A percentile compares a stretch with the other conserved stretches of the same genome.
These are phyloP conservation scores for Nectriaceae sp. DNA, from an alignment of 2,329 filamentous ascomycete genomes.

Conservation along the genomic window DNA sequence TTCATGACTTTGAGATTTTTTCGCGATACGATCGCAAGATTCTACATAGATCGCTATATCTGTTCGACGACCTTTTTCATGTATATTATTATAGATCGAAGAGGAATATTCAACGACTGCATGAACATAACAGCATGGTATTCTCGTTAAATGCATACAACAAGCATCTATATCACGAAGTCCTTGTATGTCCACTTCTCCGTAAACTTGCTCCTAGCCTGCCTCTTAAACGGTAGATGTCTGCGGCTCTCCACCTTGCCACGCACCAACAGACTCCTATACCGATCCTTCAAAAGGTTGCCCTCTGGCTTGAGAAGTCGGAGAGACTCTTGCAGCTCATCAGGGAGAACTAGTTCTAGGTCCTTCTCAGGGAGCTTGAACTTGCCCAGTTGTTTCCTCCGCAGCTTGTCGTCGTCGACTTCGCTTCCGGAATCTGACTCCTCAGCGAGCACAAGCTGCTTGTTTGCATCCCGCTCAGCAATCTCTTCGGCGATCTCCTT, in stretches of 20 bases:
- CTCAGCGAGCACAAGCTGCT: constrained; percentile 45
- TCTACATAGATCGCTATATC: background rate
- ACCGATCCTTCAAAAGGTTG: constrained; percentile 90
- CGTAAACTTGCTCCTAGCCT: constrained; percentile 76
- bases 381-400: constrained; percentile 74
- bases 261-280: constrained; percentile 82
- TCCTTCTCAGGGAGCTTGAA: constrained; percentile 74
- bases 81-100: background rate
- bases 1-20: background rate
- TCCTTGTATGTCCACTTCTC: constrained; percentile 99
- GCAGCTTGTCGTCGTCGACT: constrained; percentile 63
- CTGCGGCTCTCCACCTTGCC: constrained; percentile 86
- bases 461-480: constrained; percentile 54
- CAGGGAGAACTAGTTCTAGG: constrained; percentile 77
- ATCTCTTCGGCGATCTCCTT: constrained; percentile 69
- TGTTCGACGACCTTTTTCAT: background rate
- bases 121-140: constrained; percentile 1
- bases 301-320: constrained; percentile 88
- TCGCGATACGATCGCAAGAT: background rate
- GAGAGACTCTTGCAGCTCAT: constrained; percentile 82
- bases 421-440: constrained; percentile 53
- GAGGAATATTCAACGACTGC: background rate
- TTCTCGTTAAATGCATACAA: constrained; percentile 13
- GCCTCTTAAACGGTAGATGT: constrained; percentile 78
- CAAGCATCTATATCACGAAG: constrained; percentile 51